Evolutionary conservation across 208 protist genomes (phyloP).

Genomic region (Trypanosoma conorhini): DNA sequence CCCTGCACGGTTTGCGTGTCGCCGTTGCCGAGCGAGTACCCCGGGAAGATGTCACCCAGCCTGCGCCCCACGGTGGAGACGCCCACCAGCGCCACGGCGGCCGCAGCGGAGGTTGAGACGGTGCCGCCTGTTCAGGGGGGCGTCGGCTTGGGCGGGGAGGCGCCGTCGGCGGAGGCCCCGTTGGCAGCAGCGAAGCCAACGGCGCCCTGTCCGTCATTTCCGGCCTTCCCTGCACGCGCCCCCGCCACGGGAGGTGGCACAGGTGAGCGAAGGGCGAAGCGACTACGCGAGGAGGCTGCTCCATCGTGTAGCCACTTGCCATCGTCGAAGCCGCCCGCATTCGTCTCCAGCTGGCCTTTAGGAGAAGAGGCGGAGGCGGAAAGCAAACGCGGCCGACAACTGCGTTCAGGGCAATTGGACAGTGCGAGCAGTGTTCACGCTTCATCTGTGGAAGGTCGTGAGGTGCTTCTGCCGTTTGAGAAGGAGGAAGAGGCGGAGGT

Average conservation of each 20-base stretch:
- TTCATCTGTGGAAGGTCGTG: constrained; percentile 2
- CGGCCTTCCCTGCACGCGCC: not conserved
- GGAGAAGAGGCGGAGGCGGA: not conserved
- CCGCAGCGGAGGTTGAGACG: no score
- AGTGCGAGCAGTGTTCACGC: not conserved
- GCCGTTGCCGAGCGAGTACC: constrained; percentile 21
- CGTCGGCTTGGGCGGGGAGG: not conserved
- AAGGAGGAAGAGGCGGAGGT: not conserved
- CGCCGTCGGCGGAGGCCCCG: not conserved
- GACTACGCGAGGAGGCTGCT: constrained; percentile 1
- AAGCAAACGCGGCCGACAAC: not conserved
- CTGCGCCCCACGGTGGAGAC: constrained; percentile 21
- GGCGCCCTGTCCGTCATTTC: not conserved
- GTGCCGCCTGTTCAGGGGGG: not conserved
- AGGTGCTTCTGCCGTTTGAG: constrained; percentile 18
- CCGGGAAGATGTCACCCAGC: constrained; percentile 22
- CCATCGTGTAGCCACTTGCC: not conserved
- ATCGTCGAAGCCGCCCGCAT: not conserved
- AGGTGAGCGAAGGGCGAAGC: not conserved
- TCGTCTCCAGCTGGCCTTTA: not conserved
- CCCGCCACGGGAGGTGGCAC: not conserved
- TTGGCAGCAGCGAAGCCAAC: not conserved
- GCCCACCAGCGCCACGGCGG: constrained; percentile 1
- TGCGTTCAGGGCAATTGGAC: not conserved
- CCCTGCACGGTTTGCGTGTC: not conserved